phyloP scores from a whole-genome alignment of 331 rosid species.

The Rosa hybrid region DNA sequence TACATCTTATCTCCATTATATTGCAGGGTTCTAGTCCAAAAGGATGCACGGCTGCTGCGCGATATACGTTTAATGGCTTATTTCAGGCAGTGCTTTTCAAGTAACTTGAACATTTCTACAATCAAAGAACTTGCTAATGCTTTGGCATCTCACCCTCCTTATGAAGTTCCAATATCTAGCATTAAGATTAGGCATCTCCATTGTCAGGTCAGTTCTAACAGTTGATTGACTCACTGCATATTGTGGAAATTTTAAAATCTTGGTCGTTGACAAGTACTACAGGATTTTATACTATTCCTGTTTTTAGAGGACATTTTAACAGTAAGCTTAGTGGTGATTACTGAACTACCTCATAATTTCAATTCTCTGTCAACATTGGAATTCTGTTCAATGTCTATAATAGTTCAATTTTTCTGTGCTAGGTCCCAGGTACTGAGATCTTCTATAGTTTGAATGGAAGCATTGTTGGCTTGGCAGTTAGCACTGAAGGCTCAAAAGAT shows the following conservation, averaged over 20 bases:
- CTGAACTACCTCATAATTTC: slow-evolving; percentile 5
- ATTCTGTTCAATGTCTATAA: neutral
- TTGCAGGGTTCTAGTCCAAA: slow-evolving; percentile 62
- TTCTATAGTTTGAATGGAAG: slow-evolving; percentile 77
- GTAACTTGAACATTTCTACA: slow-evolving; percentile 57
- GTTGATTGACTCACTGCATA: slow-evolving; percentile 13
- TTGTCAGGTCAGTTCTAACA: slow-evolving; percentile 58
- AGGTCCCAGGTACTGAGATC: slow-evolving; percentile 74
- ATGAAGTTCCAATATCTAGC: slow-evolving; percentile 87
- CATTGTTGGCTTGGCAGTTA: slow-evolving; percentile 87
- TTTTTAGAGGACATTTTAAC: slow-evolving; percentile 4
- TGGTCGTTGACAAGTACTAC: neutral
- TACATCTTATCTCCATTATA: slow-evolving; percentile 29
- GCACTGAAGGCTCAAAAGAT: slow-evolving; percentile 53
- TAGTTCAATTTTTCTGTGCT: slow-evolving; percentile 15
- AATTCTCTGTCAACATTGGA: slow-evolving; percentile 6
- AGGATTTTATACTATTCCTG: slow-evolving; percentile 7
- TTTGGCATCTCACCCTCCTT: slow-evolving; percentile 78
- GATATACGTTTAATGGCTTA: slow-evolving; percentile 78
- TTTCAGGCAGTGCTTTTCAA: slow-evolving; percentile 82
- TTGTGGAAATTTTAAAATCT: slow-evolving; percentile 1
- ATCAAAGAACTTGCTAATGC: slow-evolving; percentile 85
- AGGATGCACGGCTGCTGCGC: slow-evolving; percentile 69
- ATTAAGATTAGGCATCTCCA: slow-evolving; percentile 76
- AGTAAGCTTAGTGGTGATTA: neutral